These are phyloP conservation scores for Hyaloscypha hepaticicola DNA, from an alignment of 495 filamentous ascomycete species.

Conservation along the genomic window DNA sequence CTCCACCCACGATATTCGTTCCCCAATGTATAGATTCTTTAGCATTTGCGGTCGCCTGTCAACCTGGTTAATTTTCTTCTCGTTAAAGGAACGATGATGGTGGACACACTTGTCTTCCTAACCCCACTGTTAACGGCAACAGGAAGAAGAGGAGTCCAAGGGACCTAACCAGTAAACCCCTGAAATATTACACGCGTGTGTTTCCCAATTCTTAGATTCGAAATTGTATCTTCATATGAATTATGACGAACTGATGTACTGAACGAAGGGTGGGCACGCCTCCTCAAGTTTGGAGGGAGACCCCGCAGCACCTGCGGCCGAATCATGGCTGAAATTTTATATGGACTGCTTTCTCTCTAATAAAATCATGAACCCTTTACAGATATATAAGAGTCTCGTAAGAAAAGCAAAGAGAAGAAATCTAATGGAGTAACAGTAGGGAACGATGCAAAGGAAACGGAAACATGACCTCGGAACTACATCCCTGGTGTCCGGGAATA, in stretches of 20 bases:
- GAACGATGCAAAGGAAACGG: background rate
- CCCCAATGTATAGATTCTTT: slow-evolving; percentile 81
- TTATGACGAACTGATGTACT: slow-evolving; percentile 15
- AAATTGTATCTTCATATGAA: slow-evolving; percentile 61
- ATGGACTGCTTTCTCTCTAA: background rate
- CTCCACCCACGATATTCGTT: slow-evolving; percentile 84
- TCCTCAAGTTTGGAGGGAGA: background rate
- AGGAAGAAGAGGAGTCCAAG: background rate
- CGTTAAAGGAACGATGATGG: slow-evolving; percentile 3
- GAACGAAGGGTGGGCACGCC: slow-evolving; percentile 16
- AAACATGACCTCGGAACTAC: background rate
- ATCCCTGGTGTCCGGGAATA: background rate
- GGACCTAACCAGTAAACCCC: slow-evolving; percentile 73
- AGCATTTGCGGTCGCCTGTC: slow-evolving; percentile 76
- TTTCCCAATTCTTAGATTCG: slow-evolving; percentile 72
- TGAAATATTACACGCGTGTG: slow-evolving; percentile 85
- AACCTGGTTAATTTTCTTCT: background rate
- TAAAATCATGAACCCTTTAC: background rate
- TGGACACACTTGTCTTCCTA: slow-evolving; percentile 42
- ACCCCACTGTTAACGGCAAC: slow-evolving; percentile 5
- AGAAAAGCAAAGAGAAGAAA: background rate
- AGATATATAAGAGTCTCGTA: background rate
- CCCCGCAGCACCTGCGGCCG: slow-evolving; percentile 16
- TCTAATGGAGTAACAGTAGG: background rate
- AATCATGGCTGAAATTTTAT: slow-evolving; percentile 7